Percentiles rank a stretch among this genome's conserved stretches.
phyloP scores from a whole-genome alignment of 768 basidiomycete genomes.

The Suillus sp. region DNA sequence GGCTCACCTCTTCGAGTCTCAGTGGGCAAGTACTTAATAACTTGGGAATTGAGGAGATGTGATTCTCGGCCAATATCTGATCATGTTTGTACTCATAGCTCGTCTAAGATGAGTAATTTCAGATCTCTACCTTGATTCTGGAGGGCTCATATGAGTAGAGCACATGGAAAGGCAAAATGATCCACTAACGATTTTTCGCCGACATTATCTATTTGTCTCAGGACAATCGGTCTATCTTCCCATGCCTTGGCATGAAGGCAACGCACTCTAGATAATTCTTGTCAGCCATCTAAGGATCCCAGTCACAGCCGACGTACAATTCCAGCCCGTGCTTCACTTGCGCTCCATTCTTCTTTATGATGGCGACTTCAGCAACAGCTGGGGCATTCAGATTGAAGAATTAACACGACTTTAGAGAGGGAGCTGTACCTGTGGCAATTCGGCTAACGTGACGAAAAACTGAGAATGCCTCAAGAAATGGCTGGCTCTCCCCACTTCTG shows the following conservation, averaged over 20 bases:
- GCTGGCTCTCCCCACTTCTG: conserved; percentile 70
- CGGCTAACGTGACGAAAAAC: conserved; percentile 78
- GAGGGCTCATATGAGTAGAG: conserved; percentile 2
- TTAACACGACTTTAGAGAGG: conserved; percentile 2
- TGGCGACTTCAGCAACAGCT: conserved; percentile 82
- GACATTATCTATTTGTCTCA: conserved; percentile 87
- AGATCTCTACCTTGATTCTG: conserved; percentile 28
- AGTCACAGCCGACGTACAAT: conserved; percentile 46
- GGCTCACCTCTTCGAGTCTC: conserved; percentile 62
- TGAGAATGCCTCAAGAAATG: conserved; percentile 64
- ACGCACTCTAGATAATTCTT: conserved; percentile 53
- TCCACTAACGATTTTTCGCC: conserved; percentile 85
- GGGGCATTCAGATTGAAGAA: conserved; percentile 8
- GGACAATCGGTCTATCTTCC: conserved; percentile 84
- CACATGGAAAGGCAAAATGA: background rate
- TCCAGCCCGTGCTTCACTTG: conserved; percentile 77
- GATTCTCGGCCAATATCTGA: conserved; percentile 75
- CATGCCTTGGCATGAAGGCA: conserved; percentile 84
- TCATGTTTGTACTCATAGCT: conserved; percentile 15
- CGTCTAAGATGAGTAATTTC: background rate
- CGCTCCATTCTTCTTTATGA: conserved; percentile 62
- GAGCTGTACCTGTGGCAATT: conserved; percentile 65
- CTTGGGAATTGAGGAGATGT: conserved; percentile 61
- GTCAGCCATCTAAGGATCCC: background rate
- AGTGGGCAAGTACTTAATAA: conserved; percentile 58